Evolutionary conservation across 305 asterid genomes (phyloP), one percentile per base, ranked within the genome.

Genomic region (Striga hermonthica): DNA sequence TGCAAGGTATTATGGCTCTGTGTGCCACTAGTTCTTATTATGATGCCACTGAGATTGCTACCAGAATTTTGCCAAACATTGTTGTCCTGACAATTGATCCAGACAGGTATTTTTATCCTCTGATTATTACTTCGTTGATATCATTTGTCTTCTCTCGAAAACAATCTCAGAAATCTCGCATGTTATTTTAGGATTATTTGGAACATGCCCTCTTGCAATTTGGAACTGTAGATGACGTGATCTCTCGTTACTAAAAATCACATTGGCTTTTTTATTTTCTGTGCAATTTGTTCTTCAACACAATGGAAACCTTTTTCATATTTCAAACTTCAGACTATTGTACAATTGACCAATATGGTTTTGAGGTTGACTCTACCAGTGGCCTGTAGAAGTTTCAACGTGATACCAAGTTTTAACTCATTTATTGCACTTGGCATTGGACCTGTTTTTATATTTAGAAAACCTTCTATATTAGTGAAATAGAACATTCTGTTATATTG

Each of bases 71-170:
- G 70, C 98, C 98, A 34, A 87, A 85, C 77, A 67, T 91, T 76
- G 96, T 94, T 61, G 93, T 88, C 75, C 83, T 94, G 75, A 94
- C 91, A 52, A 85, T 94, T 76, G 98, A 94, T 80, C 91, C 95
- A 47, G 99, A 94, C 95, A 86, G 99, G 98, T 90, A 75, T 40
- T 57, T 28, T 65, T 65, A 62, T 64, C 60, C 44, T 54, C 56
- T 48, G 57, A 35, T 59, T 71, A 58, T 65, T 73, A 38, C 36
- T 75, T 13, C 57, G 54, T 62, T 41, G 12, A 52, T 74, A 43
- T 62, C 60, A 13, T 74, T 45, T 64, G 44, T 68, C 59, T 53
- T 67, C 45, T 44, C 45, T 47, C 12, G 40, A 34, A 49, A 10
- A 57, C 64, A 28, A 70, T 9, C 58, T 57, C 70, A 56, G 70